Evolutionary conservation across 176 grass and related monocot genomes (phyloP).

Genomic region (Cymbopogon citratus): DNA sequence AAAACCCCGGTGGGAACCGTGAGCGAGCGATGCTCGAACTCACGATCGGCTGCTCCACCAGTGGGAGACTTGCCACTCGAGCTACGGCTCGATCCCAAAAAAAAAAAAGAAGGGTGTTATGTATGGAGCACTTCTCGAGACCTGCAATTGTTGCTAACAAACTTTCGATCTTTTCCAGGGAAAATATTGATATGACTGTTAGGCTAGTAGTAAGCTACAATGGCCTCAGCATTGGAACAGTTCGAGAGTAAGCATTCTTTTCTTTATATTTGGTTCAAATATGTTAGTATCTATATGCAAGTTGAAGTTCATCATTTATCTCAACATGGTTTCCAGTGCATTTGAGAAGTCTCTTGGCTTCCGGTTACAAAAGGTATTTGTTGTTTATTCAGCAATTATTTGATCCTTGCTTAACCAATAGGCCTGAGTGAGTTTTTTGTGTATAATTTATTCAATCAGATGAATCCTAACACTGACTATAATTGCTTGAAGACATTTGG

Average conservation of each 20-base stretch:
- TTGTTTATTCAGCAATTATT: slow-evolving; percentile 17
- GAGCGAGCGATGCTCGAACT: too few species aligned
- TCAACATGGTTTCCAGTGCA: slow-evolving; percentile 44
- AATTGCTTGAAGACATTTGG: slow-evolving; percentile 71
- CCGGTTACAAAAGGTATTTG: slow-evolving; percentile 67
- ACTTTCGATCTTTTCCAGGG: slow-evolving; percentile 41
- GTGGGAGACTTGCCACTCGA: too few species aligned
- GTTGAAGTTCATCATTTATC: slow-evolving; percentile 14
- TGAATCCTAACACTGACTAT: slow-evolving; percentile 86
- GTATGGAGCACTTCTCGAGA: too few species aligned
- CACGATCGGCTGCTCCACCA: too few species aligned
- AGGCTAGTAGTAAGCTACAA: slow-evolving; percentile 86
- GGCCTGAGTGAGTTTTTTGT: background rate
- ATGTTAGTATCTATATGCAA: background rate
- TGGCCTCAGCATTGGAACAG: slow-evolving; percentile 73
- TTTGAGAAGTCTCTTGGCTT: slow-evolving; percentile 74
- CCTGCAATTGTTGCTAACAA: too few species aligned
- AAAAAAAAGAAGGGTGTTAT: too few species aligned
- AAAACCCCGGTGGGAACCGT: too few species aligned
- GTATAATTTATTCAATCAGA: slow-evolving; percentile 35
- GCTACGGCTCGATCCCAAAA: too few species aligned
- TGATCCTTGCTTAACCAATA: background rate
- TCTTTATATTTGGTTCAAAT: slow-evolving; percentile 1
- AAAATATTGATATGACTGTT: slow-evolving; percentile 97
- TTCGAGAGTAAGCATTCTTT: slow-evolving; percentile 67